Conservation (phyloP, 1,139 yeast genomes). For the Candida sp. region DNA sequence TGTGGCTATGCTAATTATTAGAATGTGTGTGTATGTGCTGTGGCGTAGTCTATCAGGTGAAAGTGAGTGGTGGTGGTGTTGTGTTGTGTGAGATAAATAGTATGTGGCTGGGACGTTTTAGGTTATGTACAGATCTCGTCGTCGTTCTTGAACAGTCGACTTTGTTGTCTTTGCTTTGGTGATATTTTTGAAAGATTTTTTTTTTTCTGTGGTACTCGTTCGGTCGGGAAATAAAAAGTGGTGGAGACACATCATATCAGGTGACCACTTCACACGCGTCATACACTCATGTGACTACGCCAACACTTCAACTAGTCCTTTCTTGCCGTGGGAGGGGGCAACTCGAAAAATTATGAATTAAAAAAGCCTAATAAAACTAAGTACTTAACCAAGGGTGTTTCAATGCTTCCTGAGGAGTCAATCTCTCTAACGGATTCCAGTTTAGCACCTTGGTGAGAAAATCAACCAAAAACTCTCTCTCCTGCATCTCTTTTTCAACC, state of each 20-base stretch:
- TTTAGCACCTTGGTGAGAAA: conserved; percentile 79
- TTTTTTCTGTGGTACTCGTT: not conserved
- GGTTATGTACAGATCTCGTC: not conserved
- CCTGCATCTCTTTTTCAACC: conserved; percentile 74
- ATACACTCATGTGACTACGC: no score
- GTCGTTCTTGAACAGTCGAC: not conserved
- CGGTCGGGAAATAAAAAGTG: not conserved
- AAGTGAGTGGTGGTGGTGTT: not conserved
- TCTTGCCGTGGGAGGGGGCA: no score
- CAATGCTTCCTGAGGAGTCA: conserved; percentile 97
- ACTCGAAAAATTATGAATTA: no score
- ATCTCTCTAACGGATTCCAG: conserved; percentile 89
- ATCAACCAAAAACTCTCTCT: conserved; percentile 74
- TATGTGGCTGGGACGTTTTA: not conserved
- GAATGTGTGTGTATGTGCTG: not conserved
- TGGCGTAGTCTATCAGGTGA: not conserved
- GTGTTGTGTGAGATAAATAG: not conserved
- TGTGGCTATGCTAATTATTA: not conserved
- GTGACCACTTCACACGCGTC: no score
- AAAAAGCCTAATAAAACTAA: not conserved
- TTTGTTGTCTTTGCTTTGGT: not conserved
- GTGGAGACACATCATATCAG: not conserved
- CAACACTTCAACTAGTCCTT: no score
- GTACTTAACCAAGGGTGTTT: conserved; percentile 66
- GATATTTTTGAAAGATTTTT: not conserved